Evolutionary conservation across 345 rosid species (phyloP).

Genomic region (Gossypioides kirkii): DNA sequence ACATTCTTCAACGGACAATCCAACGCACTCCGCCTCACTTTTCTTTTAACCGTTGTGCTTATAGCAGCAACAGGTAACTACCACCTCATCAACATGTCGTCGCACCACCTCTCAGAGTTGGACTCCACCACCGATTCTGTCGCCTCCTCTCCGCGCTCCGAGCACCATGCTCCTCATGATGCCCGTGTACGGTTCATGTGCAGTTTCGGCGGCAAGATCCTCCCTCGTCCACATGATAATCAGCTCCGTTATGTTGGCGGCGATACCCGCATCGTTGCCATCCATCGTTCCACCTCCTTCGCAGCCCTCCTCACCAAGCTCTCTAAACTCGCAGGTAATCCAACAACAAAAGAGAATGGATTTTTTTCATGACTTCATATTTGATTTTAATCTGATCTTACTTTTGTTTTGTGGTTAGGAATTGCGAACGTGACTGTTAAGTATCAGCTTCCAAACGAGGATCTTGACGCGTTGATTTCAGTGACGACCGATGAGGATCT

Average conservation of each 20-base stretch:
- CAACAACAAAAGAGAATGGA: background rate
- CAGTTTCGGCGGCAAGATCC: constrained; percentile 90
- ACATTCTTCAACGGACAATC: constrained; percentile 16
- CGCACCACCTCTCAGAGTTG: constrained; percentile 55
- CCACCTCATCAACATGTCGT: constrained; percentile 33
- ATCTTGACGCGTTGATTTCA: constrained; percentile 91
- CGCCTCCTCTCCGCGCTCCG: constrained; percentile 78
- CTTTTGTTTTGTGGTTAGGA: constrained; percentile 34
- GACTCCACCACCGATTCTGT: constrained; percentile 62
- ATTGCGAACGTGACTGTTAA: constrained; percentile 58
- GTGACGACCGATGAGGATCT: constrained; percentile 92
- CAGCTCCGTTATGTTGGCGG: constrained; percentile 95
- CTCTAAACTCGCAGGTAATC: constrained; percentile 68
- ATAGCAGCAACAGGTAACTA: background rate
- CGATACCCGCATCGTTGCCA: constrained; percentile 85
- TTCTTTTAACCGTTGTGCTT: no score
- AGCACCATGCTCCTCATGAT: constrained; percentile 38
- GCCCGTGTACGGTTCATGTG: constrained; percentile 84
- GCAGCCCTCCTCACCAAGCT: constrained; percentile 60
- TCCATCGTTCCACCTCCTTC: constrained; percentile 62
- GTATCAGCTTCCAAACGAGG: constrained; percentile 94
- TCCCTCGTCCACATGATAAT: constrained; percentile 93
- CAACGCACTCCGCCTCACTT: background rate
- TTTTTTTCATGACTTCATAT: background rate
- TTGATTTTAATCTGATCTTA: constrained; percentile 13